Base-by-base conservation (phyloP, 768 basidiomycete genomes). In the Lanmaoa pseudosensibilis region DNA sequence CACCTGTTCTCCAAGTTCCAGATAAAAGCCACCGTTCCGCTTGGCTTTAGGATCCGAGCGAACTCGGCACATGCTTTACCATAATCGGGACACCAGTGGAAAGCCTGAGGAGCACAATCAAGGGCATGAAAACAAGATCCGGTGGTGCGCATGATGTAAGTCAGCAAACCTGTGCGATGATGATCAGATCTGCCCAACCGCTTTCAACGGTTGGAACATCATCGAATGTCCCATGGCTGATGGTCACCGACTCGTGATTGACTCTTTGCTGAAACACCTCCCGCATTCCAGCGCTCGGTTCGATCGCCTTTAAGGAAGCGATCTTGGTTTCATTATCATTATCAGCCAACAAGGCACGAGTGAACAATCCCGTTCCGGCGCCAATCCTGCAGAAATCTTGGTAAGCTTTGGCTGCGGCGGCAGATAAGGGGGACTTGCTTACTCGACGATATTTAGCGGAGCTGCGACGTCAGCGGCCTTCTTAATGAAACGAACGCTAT, bases 1-100 rank as follows among this genome's bases (percentile, higher is more conserved):
- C 56, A 86, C 86, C 88, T 77, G 71, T 93, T 87, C 70, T 97
- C 95, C 32, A 95, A 75, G 73, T 97, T 98, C 95, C 95, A 98
- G 46, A 95, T 84, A 54, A 92, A 78, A 6, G 80, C 86, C 18
- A 89, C 79, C 1, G 79, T 71, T 3, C 92, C 92, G n/a, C 74
- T 73, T 0, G 90, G 88, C 66, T 88, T 90, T 47, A 97, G 78
- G 60, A 94, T 83, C 33, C 92, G 83, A 9, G 84, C 80, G 62
- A 96, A 90, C 68, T 97, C 94, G 0, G 72, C 72, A 19, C 83
- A 79, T 1, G 94, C 92, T 50, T 75, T 77, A 45, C 84, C 80
- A 66, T 85, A 88, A 68, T 94, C 83, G 11, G 87, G 88, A 59
- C 90, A 90, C 95, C 95, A 98, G 75, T 98, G 95, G 71, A 87